Evolutionary conservation across 2,329 filamentous ascomycete genomes (phyloP).

Genomic region (Microcyclospora pomicola): DNA sequence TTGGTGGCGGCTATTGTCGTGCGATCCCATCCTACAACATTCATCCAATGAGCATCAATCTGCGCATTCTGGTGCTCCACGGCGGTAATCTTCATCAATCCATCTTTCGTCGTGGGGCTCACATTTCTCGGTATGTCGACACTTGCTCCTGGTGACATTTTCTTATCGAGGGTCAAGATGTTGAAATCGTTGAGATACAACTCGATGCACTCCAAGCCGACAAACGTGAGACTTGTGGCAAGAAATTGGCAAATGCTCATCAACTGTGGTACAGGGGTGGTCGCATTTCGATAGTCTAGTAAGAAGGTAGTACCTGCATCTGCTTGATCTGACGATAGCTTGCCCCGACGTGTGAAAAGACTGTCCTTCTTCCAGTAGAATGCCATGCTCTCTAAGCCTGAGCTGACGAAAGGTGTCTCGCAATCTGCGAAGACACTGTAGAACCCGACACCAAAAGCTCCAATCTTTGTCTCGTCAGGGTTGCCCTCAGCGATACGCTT

Average conservation of each 20-base stretch:
- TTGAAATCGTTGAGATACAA: constrained; percentile 82
- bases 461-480: constrained; percentile 97
- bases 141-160: constrained; percentile 61
- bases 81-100: constrained; percentile 71
- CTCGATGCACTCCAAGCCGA: constrained; percentile 74
- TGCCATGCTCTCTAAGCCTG: constrained; percentile 83
- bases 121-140: constrained; percentile 65
- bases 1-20: constrained; percentile 17
- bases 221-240: constrained; percentile 89
- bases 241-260: constrained; percentile 82
- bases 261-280: constrained; percentile 73
- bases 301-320: constrained; percentile 69
- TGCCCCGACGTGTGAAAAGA: constrained; percentile 77
- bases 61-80: constrained; percentile 79
- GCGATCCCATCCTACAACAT: constrained; percentile 70
- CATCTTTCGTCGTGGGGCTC: constrained; percentile 69
- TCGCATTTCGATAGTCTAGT: constrained; percentile 80
- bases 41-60: constrained; percentile 84
- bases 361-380: constrained; percentile 99
- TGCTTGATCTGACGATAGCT: constrained; percentile 46
- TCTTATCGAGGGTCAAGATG: constrained; percentile 67
- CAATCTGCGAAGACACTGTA: constrained; percentile 98
- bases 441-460: constrained; percentile 94
- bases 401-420: constrained; percentile 93
- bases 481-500: constrained; percentile 99